Evolutionary conservation across 306 rosid species (phyloP).

Genomic region (Vigna hirtella): DNA sequence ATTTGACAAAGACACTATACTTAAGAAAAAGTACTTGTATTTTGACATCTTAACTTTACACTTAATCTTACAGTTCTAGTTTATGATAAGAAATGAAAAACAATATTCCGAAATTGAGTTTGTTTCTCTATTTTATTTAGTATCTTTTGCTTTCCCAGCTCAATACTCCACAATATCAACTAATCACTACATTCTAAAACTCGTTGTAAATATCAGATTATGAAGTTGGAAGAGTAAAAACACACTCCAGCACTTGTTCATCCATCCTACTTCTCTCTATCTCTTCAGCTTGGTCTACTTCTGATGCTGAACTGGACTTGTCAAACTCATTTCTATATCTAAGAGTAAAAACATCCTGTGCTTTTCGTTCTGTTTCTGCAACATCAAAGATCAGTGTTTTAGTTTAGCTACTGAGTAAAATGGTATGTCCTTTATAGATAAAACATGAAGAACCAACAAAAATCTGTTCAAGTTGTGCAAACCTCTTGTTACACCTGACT

Average conservation of each 20-base stretch:
- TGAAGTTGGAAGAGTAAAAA: constrained; percentile 32
- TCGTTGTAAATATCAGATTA: not conserved
- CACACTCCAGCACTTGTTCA: constrained; percentile 49
- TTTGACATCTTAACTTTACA: not conserved
- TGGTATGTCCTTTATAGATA: not conserved
- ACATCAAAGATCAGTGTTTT: constrained; percentile 21
- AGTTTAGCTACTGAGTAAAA: not conserved
- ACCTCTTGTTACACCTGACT: constrained; percentile 52
- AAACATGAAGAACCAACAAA: constrained; percentile 10
- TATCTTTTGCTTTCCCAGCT: not conserved
- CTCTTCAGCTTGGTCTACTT: constrained; percentile 56
- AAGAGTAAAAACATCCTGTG: constrained; percentile 28
- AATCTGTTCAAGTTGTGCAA: constrained; percentile 40
- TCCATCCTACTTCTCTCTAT: constrained; percentile 42
- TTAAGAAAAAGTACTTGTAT: not conserved
- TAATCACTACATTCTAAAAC: not conserved
- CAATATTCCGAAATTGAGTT: not conserved
- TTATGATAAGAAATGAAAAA: not conserved
- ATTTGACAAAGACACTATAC: not conserved
- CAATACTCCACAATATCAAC: not conserved
- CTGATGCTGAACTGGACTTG: constrained; percentile 52
- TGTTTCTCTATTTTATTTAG: not conserved
- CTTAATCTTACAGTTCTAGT: not conserved
- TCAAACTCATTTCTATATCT: constrained; percentile 44
- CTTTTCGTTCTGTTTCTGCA: constrained; percentile 48